Evolutionary conservation across 2,329 filamentous ascomycete genomes (phyloP), one percentile per base, ranked within the genome.

Genomic region (Ceratocystis harringtonii): DNA sequence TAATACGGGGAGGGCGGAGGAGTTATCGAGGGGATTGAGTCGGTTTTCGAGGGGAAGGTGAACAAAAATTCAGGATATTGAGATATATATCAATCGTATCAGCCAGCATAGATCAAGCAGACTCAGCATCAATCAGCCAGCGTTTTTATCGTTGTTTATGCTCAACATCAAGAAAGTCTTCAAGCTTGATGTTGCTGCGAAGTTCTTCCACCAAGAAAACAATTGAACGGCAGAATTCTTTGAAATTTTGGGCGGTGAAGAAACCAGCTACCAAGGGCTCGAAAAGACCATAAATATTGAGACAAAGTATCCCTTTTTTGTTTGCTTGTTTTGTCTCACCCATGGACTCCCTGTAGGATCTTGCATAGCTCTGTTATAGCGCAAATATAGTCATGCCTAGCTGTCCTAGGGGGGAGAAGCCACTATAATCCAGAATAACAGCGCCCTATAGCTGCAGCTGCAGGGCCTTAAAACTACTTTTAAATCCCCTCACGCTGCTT

Each of bases 161-260:
- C 36, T 41, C 36, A 41, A 15, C 3, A 15, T 41, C 36, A 41
- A 41, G 36, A 41, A 41, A 41, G 36, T 3, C 36, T 41, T 41
- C 36, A 41, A 41, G 36, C 36, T 41, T 41, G 36, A 15, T 12
- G 36, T 8, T 15, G 12, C 36, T 41, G 36, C 36, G 36, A 41
- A 41, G 36, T 41, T 41, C 15, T 61, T 45, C 19, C 6, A 45
- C 17, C 19, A 19, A 22, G 12, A 52, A 41, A 12, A 41, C 36
- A 5, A 41, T 41, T 41, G 36, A 60, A 58, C 52, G 74, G 73
- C 74, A 75, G 74, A 75, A 75, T 74, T 70, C 36, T 66, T 69
- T 69, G 68, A 72, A 68, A 72, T 73, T 74, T 75, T 74, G 72
- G 72, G 74, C 74, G 73, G 74, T 75, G 72, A 73, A 71, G 43